phyloP scores from a whole-genome alignment of 2,329 filamentous ascomycete genomes.

The Podosphaera xanthii region DNA sequence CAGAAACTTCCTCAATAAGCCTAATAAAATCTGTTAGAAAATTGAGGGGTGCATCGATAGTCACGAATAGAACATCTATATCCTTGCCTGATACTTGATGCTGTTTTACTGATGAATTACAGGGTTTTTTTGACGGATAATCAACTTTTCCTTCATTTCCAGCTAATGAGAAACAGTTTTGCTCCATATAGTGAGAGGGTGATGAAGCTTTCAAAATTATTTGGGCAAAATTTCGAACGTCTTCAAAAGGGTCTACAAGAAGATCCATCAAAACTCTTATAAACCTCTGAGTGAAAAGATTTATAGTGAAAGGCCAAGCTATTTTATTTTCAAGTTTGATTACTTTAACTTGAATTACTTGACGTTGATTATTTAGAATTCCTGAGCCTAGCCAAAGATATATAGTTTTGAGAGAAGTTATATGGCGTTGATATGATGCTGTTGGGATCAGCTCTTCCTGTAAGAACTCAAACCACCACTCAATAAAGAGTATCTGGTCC shows the following conservation, averaged over 20 bases:
- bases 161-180: neutral
- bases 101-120: neutral
- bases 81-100: neutral
- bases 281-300: conserved; percentile 25
- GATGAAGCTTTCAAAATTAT: conserved; percentile 28
- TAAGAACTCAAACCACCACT: conserved; percentile 53
- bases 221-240: conserved; percentile 44
- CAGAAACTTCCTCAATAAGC: conserved; percentile 33
- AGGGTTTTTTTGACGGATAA: too few relatives aligned
- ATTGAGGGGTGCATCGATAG: conserved; percentile 1
- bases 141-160: neutral
- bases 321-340: conserved; percentile 6
- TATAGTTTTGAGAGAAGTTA: conserved; percentile 53
- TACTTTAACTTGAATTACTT: neutral
- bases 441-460: conserved; percentile 53
- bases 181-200: conserved; percentile 12
- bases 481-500: conserved; percentile 40
- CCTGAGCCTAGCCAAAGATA: conserved; percentile 32
- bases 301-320: conserved; percentile 11
- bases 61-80: neutral
- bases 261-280: conserved; percentile 51
- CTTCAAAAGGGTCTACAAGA: conserved; percentile 76
- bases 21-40: conserved; percentile 25
- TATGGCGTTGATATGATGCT: conserved; percentile 75
- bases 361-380: conserved; percentile 9